Conservation (phyloP, 495 filamentous ascomycete genomes). For the Symbiotaphrina buchneri region DNA sequence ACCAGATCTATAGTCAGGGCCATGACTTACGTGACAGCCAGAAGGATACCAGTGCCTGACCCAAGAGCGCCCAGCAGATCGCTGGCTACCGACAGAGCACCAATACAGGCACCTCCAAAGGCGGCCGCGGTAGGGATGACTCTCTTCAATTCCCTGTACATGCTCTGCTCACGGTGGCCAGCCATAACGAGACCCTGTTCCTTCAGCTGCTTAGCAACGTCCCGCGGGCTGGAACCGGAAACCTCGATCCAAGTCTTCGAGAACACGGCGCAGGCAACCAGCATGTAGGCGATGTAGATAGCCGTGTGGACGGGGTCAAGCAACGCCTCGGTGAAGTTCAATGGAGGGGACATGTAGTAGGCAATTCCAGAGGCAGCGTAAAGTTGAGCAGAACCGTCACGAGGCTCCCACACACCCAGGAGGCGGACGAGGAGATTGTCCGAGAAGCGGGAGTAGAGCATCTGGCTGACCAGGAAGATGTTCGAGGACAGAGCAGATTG, state of each 20-base stretch:
- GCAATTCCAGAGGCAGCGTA: slow-evolving; percentile 78
- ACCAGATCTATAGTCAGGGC: too few species aligned
- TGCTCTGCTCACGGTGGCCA: slow-evolving; percentile 96
- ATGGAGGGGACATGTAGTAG: slow-evolving; percentile 98
- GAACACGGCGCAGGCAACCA: slow-evolving; percentile 91
- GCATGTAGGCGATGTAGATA: slow-evolving; percentile 92
- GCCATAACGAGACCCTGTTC: slow-evolving; percentile 99
- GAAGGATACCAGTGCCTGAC: slow-evolving; percentile 88
- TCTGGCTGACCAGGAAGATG: slow-evolving; percentile 95
- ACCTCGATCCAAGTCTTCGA: slow-evolving; percentile 99
- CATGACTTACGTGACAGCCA: slow-evolving; percentile 95
- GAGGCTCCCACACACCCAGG: slow-evolving; percentile 95
- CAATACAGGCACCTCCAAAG: slow-evolving; percentile 98
- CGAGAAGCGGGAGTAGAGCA: slow-evolving; percentile 95
- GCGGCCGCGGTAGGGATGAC: slow-evolving; percentile 96
- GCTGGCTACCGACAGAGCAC: slow-evolving; percentile 81
- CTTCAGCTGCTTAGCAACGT: slow-evolving; percentile 99
- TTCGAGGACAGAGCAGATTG: slow-evolving; percentile 96
- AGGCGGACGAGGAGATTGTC: slow-evolving; percentile 95
- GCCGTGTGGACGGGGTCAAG: slow-evolving; percentile 92
- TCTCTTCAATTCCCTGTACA: slow-evolving; percentile 99
- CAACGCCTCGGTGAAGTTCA: slow-evolving; percentile 92
- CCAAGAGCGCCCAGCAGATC: slow-evolving; percentile 94
- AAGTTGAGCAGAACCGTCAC: slow-evolving; percentile 88
- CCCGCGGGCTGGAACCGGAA: slow-evolving; percentile 86